phyloP scores from a whole-genome alignment of 139 green algal genomes.

The Micractinium sp. region DNA sequence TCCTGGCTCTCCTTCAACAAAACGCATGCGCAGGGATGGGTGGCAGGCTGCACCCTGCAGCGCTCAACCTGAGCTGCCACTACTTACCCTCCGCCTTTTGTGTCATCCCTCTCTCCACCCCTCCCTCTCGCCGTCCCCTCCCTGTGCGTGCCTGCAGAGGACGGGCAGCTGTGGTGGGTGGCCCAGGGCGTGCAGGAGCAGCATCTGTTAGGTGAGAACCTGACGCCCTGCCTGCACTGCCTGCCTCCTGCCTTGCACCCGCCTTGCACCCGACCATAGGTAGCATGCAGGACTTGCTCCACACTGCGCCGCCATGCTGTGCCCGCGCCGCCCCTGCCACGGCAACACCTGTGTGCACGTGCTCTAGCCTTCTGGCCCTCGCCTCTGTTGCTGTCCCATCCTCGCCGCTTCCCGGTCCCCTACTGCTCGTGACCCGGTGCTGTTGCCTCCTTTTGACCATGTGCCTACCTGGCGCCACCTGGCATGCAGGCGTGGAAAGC shows the following conservation, averaged over 20 bases:
- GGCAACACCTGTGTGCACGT: background rate
- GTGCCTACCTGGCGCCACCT: background rate
- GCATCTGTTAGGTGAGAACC: slow-evolving; percentile 9
- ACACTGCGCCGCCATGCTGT: no score
- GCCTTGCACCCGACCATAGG: background rate
- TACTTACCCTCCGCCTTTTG: background rate
- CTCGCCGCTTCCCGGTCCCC: background rate
- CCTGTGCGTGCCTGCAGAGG: background rate
- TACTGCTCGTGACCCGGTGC: background rate
- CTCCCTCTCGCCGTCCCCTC: background rate
- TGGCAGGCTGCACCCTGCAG: no score
- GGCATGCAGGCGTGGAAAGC: slow-evolving; percentile 11
- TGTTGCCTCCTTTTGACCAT: background rate
- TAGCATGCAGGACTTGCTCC: background rate
- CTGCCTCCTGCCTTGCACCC: background rate
- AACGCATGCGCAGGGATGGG: no score
- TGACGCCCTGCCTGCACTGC: background rate
- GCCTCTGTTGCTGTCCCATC: background rate
- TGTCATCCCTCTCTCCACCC: background rate
- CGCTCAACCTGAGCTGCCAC: background rate
- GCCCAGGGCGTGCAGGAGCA: background rate
- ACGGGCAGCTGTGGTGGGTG: slow-evolving; percentile 32
- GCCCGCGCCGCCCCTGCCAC: no score
- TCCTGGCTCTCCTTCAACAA: no score
- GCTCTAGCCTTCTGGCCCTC: background rate